Evolutionary conservation across 768 basidiomycete species (phyloP).

Genomic region (Trametes meyenii): DNA sequence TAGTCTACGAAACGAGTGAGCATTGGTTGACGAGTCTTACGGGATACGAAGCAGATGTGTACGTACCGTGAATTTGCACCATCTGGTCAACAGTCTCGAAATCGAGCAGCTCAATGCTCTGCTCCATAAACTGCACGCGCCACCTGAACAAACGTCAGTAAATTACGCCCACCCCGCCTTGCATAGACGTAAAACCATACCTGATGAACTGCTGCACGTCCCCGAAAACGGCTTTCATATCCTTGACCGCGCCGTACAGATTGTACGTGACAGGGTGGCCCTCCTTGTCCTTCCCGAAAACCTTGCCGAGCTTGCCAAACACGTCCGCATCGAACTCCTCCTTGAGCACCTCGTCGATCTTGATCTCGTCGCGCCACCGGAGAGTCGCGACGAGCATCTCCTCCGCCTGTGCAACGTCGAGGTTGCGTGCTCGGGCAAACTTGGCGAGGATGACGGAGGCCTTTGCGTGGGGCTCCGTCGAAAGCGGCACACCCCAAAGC

Average conservation of each 20-base stretch:
- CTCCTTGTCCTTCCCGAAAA: conserved; percentile 71
- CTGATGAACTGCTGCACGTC: conserved; percentile 77
- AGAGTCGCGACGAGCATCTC: conserved; percentile 69
- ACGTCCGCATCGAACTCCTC: conserved; percentile 44
- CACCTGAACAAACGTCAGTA: conserved; percentile 48
- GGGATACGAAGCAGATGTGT: conserved; percentile 41
- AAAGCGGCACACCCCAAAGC: conserved; percentile 72
- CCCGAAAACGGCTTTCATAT: conserved; percentile 72
- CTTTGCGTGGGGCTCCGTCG: conserved; percentile 53
- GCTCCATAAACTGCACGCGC: conserved; percentile 81
- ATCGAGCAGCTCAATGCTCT: conserved; percentile 61
- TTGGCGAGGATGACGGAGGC: conserved; percentile 76
- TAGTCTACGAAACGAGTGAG: conserved; percentile 54
- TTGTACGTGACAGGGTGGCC: conserved; percentile 81
- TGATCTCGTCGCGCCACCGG: conserved; percentile 72
- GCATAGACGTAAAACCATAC: conserved; percentile 38
- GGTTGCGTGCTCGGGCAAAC: conserved; percentile 73
- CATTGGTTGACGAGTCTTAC: background rate
- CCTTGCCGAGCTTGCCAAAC: conserved; percentile 58
- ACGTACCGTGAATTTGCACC: conserved; percentile 71
- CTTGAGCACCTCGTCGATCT: conserved; percentile 58
- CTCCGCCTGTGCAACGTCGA: conserved; percentile 55
- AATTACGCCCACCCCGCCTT: background rate
- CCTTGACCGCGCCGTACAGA: conserved; percentile 70
- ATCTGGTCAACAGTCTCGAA: conserved; percentile 75